phyloP scores from a whole-genome alignment of 352 stramenopile genomes.

The Pythium insidiosum region DNA sequence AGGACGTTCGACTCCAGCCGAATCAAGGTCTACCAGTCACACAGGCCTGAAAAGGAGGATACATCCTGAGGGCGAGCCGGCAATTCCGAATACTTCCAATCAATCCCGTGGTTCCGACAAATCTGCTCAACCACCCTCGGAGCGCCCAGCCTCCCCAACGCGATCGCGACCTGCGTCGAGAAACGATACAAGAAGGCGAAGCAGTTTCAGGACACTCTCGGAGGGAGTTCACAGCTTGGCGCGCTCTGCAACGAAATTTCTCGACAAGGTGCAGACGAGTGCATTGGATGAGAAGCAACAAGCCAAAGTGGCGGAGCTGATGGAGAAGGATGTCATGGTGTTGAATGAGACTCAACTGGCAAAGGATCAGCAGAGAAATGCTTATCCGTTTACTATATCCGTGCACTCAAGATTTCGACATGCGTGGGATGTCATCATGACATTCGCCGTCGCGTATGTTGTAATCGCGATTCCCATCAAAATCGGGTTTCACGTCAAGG shows the following conservation, averaged over 20 bases:
- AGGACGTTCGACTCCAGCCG: no score
- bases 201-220: slow-evolving; percentile 18
- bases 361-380: slow-evolving; percentile 41
- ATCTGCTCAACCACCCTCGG: no score
- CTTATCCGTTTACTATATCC: slow-evolving; percentile 45
- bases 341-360: slow-evolving; percentile 48
- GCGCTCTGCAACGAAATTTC: slow-evolving; percentile 23
- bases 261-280: slow-evolving; percentile 27
- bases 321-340: slow-evolving; percentile 55
- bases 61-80: no score
- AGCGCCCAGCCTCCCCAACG: no score
- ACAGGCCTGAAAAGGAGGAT: no score
- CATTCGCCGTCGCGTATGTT: slow-evolving; percentile 38
- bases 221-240: slow-evolving; percentile 25
- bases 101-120: no score
- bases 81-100: no score
- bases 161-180: no score
- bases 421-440: slow-evolving; percentile 56
- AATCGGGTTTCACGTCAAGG: slow-evolving; percentile 38
- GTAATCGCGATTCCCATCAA: slow-evolving; percentile 47
- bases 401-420: slow-evolving; percentile 47
- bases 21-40: no score
- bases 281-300: slow-evolving; percentile 19
- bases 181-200: slow-evolving; percentile 10
- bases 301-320: slow-evolving; percentile 38